These are phyloP conservation scores for Durio zibethinus DNA, from an alignment of 345 rosid species.

Conservation along the genomic window DNA sequence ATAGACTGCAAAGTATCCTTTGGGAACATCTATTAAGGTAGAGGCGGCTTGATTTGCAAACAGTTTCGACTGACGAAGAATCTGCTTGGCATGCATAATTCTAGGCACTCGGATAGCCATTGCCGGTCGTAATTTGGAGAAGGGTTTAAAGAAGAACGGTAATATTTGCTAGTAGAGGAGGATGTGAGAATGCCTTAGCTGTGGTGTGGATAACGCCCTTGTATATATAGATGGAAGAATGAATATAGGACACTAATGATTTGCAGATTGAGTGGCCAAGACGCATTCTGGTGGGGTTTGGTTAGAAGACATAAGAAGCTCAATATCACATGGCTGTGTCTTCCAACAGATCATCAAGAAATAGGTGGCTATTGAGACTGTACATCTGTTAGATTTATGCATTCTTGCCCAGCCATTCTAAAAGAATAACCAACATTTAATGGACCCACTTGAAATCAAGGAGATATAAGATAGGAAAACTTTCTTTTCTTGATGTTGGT, in stretches of 20 bases:
- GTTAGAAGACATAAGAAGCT: slow-evolving; percentile 4
- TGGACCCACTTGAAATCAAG: background rate
- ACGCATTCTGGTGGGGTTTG: slow-evolving; percentile 12
- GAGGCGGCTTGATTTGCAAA: slow-evolving; percentile 10
- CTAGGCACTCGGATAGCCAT: slow-evolving; percentile 17
- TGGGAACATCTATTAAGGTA: slow-evolving; percentile 7
- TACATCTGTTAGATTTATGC: background rate
- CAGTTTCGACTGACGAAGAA: slow-evolving; percentile 7
- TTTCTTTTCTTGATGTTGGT: background rate
- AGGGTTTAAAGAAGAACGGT: background rate
- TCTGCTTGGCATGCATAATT: slow-evolving; percentile 20
- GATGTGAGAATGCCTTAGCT: slow-evolving; percentile 17
- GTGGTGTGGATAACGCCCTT: background rate
- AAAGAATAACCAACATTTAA: background rate
- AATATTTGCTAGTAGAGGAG: background rate
- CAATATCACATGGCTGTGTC: slow-evolving; percentile 34
- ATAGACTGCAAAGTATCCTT: slow-evolving; percentile 29
- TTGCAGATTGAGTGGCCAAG: background rate
- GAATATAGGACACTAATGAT: background rate
- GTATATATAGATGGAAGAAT: slow-evolving; percentile 18
- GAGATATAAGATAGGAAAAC: background rate
- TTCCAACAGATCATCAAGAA: slow-evolving; percentile 18
- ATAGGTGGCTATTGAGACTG: background rate
- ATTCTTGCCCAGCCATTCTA: background rate
- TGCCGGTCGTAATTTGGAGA: background rate